phyloP scores from a whole-genome alignment of 768 basidiomycete species.

The Strobilomyces dryophilus region DNA sequence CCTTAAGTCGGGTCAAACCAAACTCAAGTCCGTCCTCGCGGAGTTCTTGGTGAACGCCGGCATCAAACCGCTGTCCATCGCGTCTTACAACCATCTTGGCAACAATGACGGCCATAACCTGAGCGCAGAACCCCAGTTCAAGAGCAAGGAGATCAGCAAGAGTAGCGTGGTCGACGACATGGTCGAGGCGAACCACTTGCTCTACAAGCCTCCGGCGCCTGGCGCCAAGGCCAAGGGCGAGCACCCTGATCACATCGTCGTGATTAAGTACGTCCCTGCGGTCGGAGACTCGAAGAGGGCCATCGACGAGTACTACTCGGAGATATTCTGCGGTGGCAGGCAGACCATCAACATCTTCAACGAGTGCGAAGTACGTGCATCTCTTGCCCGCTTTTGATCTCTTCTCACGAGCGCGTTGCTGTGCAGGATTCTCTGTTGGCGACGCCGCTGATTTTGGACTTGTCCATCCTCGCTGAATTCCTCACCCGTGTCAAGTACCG shows the following conservation, averaged over 20 bases:
- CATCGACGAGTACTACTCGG: constrained; percentile 99
- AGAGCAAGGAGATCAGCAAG: constrained; percentile 98
- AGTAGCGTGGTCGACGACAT: constrained; percentile 97
- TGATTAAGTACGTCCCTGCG: constrained; percentile 74
- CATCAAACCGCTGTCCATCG: constrained; percentile 95
- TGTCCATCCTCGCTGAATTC: constrained; percentile 90
- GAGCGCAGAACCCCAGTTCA: constrained; percentile 88
- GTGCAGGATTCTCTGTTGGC: constrained; percentile 87
- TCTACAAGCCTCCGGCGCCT: constrained; percentile 78
- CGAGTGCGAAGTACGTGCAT: constrained; percentile 95
- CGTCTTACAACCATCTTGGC: constrained; percentile 97
- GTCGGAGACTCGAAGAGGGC: constrained; percentile 97
- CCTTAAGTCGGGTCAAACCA: constrained; percentile 96
- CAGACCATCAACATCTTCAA: constrained; percentile 97
- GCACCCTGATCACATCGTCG: constrained; percentile 95
- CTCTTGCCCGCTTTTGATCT: rapidly evolving
- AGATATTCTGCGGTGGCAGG: constrained; percentile 94
- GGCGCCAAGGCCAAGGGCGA: constrained; percentile 76
- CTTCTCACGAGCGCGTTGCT: neutral
- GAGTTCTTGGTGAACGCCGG: constrained; percentile 99
- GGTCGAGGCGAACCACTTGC: constrained; percentile 85
- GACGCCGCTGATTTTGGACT: constrained; percentile 92
- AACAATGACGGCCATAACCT: constrained; percentile 97
- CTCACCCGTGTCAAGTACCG: constrained; percentile 92
- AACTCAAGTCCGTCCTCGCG: constrained; percentile 93